Percentiles rank a stretch among this genome's conserved stretches.
Conservation (phyloP, 352 stramenopile species). For the Phytophthora sansomeana region DNA sequence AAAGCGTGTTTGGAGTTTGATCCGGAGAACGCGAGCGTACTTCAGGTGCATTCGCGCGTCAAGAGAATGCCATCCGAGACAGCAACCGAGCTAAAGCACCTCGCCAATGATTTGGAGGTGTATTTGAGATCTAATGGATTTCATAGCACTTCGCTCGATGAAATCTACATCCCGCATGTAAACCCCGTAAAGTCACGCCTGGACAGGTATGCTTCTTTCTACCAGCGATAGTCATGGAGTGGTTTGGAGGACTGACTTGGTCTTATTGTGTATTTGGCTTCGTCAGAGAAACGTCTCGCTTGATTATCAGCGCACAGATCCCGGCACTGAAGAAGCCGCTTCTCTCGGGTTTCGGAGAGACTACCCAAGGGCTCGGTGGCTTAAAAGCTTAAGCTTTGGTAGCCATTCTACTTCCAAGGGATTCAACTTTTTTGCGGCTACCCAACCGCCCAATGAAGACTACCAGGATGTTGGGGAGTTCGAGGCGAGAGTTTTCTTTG, state of each 20-base stretch:
- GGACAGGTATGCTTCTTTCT: slow-evolving; percentile 22
- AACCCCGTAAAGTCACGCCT: not conserved
- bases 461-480: slow-evolving; percentile 27
- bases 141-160: slow-evolving; percentile 31
- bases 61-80: not conserved
- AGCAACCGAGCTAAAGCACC: slow-evolving; percentile 7
- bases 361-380: not conserved
- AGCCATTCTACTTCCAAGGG: not conserved
- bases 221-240: not conserved
- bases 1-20: slow-evolving; percentile 32
- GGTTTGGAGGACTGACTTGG: not conserved
- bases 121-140: slow-evolving; percentile 35
- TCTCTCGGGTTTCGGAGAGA: not conserved
- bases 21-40: slow-evolving; percentile 10
- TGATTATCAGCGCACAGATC: slow-evolving; percentile 27
- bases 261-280: not conserved
- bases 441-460: not conserved
- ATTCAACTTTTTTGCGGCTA: not conserved
- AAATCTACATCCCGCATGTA: slow-evolving; percentile 19
- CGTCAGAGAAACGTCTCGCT: slow-evolving; percentile 20
- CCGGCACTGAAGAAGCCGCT: slow-evolving; percentile 8
- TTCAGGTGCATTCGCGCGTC: slow-evolving; percentile 7
- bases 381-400: slow-evolving; percentile 4
- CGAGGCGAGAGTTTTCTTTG: slow-evolving; percentile 32
- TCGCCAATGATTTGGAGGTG: slow-evolving; percentile 24